Evolutionary conservation across 2,329 filamentous ascomycete genomes (phyloP).

Genomic region (Hypoxylon sp.): DNA sequence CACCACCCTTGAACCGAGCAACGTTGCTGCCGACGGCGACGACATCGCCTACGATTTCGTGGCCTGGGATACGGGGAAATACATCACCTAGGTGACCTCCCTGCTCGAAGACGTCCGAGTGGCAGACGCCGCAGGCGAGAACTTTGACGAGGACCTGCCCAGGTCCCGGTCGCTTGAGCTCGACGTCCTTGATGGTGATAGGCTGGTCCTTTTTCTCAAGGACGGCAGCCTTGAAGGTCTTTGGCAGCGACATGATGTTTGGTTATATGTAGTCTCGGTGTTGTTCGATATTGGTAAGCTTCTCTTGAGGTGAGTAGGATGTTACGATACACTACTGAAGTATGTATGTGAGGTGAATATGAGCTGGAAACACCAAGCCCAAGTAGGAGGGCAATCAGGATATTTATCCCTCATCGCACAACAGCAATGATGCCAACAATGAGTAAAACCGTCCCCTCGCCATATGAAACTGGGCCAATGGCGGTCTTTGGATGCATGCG

Average conservation of each 20-base stretch:
- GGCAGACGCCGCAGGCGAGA: conserved; percentile 80
- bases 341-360: not conserved
- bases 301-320: not conserved
- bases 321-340: not conserved
- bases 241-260: conserved; percentile 62
- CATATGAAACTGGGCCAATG: conserved; percentile 16
- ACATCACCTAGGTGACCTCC: conserved; percentile 67
- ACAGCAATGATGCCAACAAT: conserved; percentile 6
- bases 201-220: conserved; percentile 67
- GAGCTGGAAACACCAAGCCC: conserved; percentile 54
- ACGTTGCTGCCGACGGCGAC: conserved; percentile 72
- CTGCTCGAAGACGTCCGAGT: conserved; percentile 69
- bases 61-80: conserved; percentile 76
- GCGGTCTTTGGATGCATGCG: not conserved
- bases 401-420: conserved; percentile 25
- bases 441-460: conserved; percentile 5
- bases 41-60: conserved; percentile 79
- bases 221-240: conserved; percentile 77
- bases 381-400: conserved; percentile 14
- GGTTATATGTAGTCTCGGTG: not conserved
- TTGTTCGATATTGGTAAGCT: not conserved
- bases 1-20: conserved; percentile 72
- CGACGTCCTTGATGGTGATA: conserved; percentile 71
- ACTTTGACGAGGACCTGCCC: conserved; percentile 79
- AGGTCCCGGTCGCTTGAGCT: conserved; percentile 68